A percentile compares a stretch with the other conserved stretches of the same genome.
These are phyloP conservation scores for Globisporangium paddicum DNA, from an alignment of 352 stramenopile genomes.

Conservation along the genomic window DNA sequence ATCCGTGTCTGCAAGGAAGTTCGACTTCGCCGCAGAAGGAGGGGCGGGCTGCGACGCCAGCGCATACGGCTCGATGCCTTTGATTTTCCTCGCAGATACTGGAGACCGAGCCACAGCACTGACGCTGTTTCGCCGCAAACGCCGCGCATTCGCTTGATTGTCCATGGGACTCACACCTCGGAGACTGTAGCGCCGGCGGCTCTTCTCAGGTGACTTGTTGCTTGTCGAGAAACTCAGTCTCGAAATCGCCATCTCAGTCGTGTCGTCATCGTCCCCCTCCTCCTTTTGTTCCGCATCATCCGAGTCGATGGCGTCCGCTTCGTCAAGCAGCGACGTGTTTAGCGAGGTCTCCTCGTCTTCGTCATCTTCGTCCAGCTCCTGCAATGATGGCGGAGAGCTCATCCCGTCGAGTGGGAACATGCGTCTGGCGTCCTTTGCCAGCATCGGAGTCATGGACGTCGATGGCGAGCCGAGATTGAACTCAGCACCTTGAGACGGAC, in stretches of 20 bases:
- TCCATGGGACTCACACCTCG: slow-evolving; percentile 77
- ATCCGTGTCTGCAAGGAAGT: slow-evolving; percentile 29
- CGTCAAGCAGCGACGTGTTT: slow-evolving; percentile 80
- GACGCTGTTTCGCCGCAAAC: slow-evolving; percentile 39
- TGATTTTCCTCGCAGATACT: slow-evolving; percentile 13
- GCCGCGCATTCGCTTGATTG: slow-evolving; percentile 57
- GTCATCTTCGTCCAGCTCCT: slow-evolving; percentile 36
- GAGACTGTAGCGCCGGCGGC: slow-evolving; percentile 53
- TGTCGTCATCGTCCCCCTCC: slow-evolving; percentile 7
- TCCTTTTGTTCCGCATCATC: slow-evolving; percentile 32
- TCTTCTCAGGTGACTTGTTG: slow-evolving; percentile 25
- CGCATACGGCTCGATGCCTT: slow-evolving; percentile 11
- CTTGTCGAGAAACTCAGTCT: slow-evolving; percentile 23
- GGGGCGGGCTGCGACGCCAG: slow-evolving; percentile 2
- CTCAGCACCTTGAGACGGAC: slow-evolving; percentile 66
- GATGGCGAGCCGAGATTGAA: slow-evolving; percentile 78
- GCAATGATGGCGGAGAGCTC: slow-evolving; percentile 12
- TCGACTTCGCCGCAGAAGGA: slow-evolving; percentile 22
- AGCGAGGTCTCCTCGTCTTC: slow-evolving; percentile 79
- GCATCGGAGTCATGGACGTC: slow-evolving; percentile 86
- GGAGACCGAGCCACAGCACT: slow-evolving; percentile 15
- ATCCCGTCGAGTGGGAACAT: slow-evolving; percentile 63
- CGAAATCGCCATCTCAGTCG: slow-evolving; percentile 13
- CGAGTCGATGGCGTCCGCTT: slow-evolving; percentile 54
- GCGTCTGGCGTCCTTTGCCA: slow-evolving; percentile 39